Conservation (phyloP, 768 basidiomycete genomes). For the Neoboletus subvelutipes region DNA sequence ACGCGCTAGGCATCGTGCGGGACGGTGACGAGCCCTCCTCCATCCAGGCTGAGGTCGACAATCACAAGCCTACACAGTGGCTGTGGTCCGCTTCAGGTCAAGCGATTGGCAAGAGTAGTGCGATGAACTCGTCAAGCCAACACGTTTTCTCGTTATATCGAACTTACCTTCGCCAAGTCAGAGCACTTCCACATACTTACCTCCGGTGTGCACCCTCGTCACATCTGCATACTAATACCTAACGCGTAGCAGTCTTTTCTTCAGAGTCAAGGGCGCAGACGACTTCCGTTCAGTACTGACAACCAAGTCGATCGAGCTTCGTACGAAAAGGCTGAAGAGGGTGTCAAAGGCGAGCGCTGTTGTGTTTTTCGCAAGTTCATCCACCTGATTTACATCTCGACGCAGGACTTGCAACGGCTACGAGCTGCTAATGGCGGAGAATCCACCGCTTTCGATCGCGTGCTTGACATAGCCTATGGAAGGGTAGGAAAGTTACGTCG, state of each 20-base stretch:
- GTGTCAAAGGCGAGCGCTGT: constrained; percentile 46
- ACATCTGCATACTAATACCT: neutral
- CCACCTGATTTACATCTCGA: neutral
- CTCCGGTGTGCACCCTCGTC: constrained; percentile 39
- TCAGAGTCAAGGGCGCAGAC: constrained; percentile 55
- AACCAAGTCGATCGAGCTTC: constrained; percentile 33
- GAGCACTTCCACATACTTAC: constrained; percentile 44
- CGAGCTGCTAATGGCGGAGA: constrained; percentile 53
- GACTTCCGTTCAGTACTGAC: constrained; percentile 52
- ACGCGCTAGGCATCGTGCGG: constrained; percentile 7
- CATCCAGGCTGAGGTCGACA: neutral
- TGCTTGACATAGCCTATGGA: constrained; percentile 74
- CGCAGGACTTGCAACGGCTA: constrained; percentile 54
- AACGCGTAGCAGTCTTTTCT: constrained; percentile 53
- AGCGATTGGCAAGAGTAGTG: no score
- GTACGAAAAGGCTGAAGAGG: constrained; percentile 45
- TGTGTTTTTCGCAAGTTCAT: neutral
- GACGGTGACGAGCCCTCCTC: constrained; percentile 16
- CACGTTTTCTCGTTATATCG: constrained; percentile 37
- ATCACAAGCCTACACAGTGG: constrained; percentile 13
- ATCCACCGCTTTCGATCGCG: constrained; percentile 48
- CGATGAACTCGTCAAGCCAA: constrained; percentile 8
- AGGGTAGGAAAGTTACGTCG: constrained; percentile 67
- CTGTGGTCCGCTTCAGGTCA: constrained; percentile 4
- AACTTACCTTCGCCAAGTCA: constrained; percentile 41